Base-by-base conservation (phyloP, 2,329 filamentous ascomycete species). In the Rutstroemia sydowiana region DNA sequence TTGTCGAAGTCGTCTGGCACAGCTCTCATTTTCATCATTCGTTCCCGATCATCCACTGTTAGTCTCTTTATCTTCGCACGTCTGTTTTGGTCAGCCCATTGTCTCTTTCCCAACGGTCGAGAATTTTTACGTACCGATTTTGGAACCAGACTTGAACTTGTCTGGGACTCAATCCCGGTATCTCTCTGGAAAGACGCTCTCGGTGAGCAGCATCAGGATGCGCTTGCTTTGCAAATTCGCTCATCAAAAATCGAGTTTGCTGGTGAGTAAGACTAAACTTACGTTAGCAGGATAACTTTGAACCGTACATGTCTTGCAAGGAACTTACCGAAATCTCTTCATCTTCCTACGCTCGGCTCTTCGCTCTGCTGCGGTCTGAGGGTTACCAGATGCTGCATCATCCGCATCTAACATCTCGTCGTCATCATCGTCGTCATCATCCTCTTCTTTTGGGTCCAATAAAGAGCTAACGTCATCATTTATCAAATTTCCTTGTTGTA, bases 91-190 rank as follows among this genome's bases (percentile, higher is more conserved):
- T 51, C 23, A 51, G 26, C 26, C 16, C 14, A 20, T 40, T 20
- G 28, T 16, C n/a, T 37, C 13, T 10, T 7, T 8, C 18, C 26
- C 10, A 6, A 40, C 10, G 21, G 20, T 18, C 53, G 40, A 59
- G 45, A 49, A 16, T 43, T n/a, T 43, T 56, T 48, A 65, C 77
- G 62, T 78, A 95, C 91, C 91, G 82, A 70, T 97, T 97, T 70
- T 97, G 91, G 70, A 97, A 97, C 92, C 91, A 97, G 45, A 97
- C 91, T 69, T 97, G 91, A 21, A 97, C 92, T 67, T 97, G 91
- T 55, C 91, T 82, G 34, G 91, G 88, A 63, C 88, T 95, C 45
- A 97, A 72, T 1, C 91, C 92, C 30, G 92, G 91, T 42, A 97
- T 96, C 67, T 96, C 89, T 57, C 86, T 77, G 3, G 91, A 92